These are phyloP conservation scores for Penicillium steckii DNA, from an alignment of 495 filamentous ascomycete genomes.

Conservation along the genomic window DNA sequence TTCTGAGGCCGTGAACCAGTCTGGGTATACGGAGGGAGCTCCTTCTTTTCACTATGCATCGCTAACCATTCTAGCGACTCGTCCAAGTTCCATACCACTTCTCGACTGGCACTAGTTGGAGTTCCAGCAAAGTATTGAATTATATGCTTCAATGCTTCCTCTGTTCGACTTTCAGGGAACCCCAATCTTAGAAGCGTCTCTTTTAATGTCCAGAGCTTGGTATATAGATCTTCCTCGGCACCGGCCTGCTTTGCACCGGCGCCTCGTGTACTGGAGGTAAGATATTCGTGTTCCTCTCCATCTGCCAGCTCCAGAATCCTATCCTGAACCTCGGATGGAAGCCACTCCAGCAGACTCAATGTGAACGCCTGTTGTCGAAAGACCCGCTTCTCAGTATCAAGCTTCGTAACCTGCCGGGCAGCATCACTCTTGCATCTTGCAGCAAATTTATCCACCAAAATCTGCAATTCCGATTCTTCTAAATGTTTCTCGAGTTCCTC, in stretches of 20 bases:
- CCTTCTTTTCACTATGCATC: slow-evolving; percentile 61
- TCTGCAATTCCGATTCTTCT: slow-evolving; percentile 77
- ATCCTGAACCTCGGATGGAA: slow-evolving; percentile 75
- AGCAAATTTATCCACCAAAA: slow-evolving; percentile 76
- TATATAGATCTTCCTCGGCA: slow-evolving; percentile 69
- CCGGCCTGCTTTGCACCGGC: slow-evolving; percentile 29
- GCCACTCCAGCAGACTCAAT: slow-evolving; percentile 72
- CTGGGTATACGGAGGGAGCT: slow-evolving; percentile 69
- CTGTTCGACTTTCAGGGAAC: slow-evolving; percentile 61
- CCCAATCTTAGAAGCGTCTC: slow-evolving; percentile 64
- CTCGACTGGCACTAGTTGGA: slow-evolving; percentile 51
- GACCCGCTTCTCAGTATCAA: slow-evolving; percentile 76
- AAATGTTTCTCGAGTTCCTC: slow-evolving; percentile 84
- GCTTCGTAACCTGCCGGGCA: slow-evolving; percentile 63
- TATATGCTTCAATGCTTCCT: slow-evolving; percentile 64
- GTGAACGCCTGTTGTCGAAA: slow-evolving; percentile 70
- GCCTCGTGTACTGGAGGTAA: slow-evolving; percentile 27
- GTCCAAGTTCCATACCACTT: slow-evolving; percentile 78
- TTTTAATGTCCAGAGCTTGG: slow-evolving; percentile 78
- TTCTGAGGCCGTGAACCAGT: slow-evolving; percentile 30
- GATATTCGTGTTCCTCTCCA: slow-evolving; percentile 39
- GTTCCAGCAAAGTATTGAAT: slow-evolving; percentile 55
- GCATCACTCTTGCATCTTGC: slow-evolving; percentile 67
- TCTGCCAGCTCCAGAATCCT: slow-evolving; percentile 61
- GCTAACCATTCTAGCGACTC: slow-evolving; percentile 88